Percentiles rank a stretch among this genome's conserved stretches.
These are phyloP conservation scores for Mycosarcoma mackinlayi DNA, from an alignment of 1,284 basidiomycete genomes.

Conservation along the genomic window DNA sequence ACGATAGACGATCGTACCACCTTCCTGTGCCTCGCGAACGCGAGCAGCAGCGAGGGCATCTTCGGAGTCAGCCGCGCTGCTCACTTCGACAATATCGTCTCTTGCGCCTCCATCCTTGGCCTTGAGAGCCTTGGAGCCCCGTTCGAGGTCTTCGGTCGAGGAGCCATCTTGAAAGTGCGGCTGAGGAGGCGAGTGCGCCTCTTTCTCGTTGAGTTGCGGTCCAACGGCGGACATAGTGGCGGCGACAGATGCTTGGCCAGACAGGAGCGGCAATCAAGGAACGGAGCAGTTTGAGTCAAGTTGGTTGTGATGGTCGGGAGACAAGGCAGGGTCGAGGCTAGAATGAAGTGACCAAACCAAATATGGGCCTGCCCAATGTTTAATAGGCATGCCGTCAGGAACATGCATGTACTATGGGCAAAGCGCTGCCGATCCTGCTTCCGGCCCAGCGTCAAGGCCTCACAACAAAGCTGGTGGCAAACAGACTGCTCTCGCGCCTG, in stretches of 20 bases:
- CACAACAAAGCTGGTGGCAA: too few relatives aligned
- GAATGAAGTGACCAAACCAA: too few relatives aligned
- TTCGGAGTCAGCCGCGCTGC: slow-evolving; percentile 35
- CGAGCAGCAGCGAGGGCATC: slow-evolving; percentile 18
- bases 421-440: too few relatives aligned
- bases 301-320: too few relatives aligned
- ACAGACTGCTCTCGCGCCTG: too few relatives aligned
- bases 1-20: slow-evolving; percentile 50
- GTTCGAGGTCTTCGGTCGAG: slow-evolving; percentile 39
- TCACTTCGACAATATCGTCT: slow-evolving; percentile 21
- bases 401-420: too few relatives aligned
- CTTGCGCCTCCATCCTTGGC: slow-evolving; percentile 13
- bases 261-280: background rate
- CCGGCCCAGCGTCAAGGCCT: too few relatives aligned
- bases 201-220: slow-evolving; percentile 29
- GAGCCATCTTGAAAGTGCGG: slow-evolving; percentile 19
- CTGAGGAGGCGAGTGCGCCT: slow-evolving; percentile 4
- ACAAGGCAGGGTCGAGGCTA: too few relatives aligned
- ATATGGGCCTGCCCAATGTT: too few relatives aligned
- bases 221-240: slow-evolving; percentile 23
- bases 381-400: too few relatives aligned
- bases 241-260: background rate
- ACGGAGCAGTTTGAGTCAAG: background rate
- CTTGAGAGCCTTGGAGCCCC: slow-evolving; percentile 14
- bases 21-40: slow-evolving; percentile 46